These are phyloP conservation scores for Miamiensis avidus DNA, from an alignment of 169 alveolate genomes.

Conservation along the genomic window DNA sequence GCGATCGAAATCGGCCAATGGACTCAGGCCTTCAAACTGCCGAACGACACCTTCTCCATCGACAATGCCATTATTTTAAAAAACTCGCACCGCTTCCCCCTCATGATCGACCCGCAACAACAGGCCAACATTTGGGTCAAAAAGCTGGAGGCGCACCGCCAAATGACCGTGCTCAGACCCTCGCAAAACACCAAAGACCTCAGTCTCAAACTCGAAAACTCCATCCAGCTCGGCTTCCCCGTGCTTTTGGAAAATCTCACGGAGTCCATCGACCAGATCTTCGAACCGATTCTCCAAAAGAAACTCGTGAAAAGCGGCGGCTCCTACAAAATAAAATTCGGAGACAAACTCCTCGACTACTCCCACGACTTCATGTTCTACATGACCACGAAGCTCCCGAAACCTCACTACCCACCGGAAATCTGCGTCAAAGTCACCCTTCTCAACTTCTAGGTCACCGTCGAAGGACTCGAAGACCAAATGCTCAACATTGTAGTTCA, in stretches of 20 bases:
- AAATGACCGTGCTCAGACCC: slow-evolving; percentile 23
- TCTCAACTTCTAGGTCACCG: slow-evolving; percentile 78
- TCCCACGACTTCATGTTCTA: slow-evolving; percentile 67
- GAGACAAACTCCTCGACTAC: slow-evolving; percentile 59
- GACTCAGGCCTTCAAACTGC: slow-evolving; percentile 46
- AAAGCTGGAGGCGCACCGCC: slow-evolving; percentile 57
- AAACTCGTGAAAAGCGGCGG: slow-evolving; percentile 59
- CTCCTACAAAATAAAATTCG: slow-evolving; percentile 41
- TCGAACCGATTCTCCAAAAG: slow-evolving; percentile 68
- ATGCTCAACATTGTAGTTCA: slow-evolving; percentile 73
- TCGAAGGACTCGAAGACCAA: slow-evolving; percentile 82
- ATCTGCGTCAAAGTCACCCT: slow-evolving; percentile 66
- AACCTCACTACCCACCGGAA: slow-evolving; percentile 86
- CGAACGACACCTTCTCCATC: slow-evolving; percentile 69
- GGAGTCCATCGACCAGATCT: slow-evolving; percentile 66
- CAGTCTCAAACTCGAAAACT: slow-evolving; percentile 39
- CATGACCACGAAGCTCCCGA: slow-evolving; percentile 69
- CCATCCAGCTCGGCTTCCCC: slow-evolving; percentile 54
- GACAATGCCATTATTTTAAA: slow-evolving; percentile 88
- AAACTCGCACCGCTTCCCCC: slow-evolving; percentile 83
- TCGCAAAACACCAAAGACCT: slow-evolving; percentile 13
- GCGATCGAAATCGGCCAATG: slow-evolving; percentile 79
- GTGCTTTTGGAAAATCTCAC: slow-evolving; percentile 77
- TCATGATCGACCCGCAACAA: slow-evolving; percentile 87
- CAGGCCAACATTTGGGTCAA: slow-evolving; percentile 87